Base-by-base conservation (phyloP, 1,284 basidiomycete genomes). In the Apiotrichum gamsii region DNA sequence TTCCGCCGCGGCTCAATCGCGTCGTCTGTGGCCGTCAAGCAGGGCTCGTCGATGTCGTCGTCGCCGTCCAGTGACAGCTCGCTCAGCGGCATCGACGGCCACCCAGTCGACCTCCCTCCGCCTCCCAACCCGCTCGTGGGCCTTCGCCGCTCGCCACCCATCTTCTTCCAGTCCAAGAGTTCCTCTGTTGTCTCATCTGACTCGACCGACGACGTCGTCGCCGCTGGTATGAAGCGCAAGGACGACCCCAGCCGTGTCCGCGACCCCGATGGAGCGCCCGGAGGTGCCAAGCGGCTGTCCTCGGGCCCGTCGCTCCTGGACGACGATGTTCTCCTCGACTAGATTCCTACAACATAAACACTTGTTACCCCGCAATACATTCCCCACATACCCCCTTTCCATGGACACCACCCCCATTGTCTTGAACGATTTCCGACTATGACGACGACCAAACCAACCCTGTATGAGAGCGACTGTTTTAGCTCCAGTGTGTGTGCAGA, bases 161-260 rank as follows among this genome's bases (percentile, higher is more conserved):
- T 63, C 8, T 67, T 68, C 51, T 70, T 70, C 56, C 56, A 60
- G 32, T 65, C 63, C 16, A 34, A 28, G 25, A 11, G 8, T 11
- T 19, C 18, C 8, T 11, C 23, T 4, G 21, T n/a, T 24, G 36
- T 20, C 25, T 18, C 16, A 9, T 30, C 42, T 19, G 24, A 37
- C n/a, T 19, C 36, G 40, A 16, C 34, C 35, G 40, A 33, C 18
- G 8, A 6, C 25, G 25, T 28, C 21, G 30, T 19, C 18, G 43
- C 34, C 21, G 34, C 45, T 23, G 56, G 59, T 29, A 41, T 45
- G 30, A 67, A 65, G 53, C 54, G 63, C 41, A 60, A 62, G 51
- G 60, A 66, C 33, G 54, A 57, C 15, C 47, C 44, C 19, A 43
- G 44, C 5, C 47, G 47, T 15, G 43, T 32, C 30, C 35, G 36